Conservation (phyloP, 2,329 filamentous ascomycete genomes). For the Colletotrichum sp. region DNA sequence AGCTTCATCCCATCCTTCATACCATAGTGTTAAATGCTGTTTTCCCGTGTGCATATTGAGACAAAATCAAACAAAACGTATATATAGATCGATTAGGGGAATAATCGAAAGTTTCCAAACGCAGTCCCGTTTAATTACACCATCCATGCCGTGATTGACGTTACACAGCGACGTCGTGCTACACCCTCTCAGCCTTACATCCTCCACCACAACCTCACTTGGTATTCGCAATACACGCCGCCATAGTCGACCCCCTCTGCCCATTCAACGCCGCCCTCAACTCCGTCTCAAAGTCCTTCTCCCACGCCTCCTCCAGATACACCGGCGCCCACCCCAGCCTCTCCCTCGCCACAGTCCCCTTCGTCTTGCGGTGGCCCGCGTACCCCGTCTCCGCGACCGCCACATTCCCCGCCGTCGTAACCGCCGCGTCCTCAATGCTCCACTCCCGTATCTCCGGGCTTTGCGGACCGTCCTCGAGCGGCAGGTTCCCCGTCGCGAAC, state of each 20-base stretch:
- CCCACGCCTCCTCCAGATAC: neutral
- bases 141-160: neutral
- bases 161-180: neutral
- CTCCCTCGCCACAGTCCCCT: neutral
- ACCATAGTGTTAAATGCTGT: conserved; percentile 4
- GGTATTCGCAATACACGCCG: neutral
- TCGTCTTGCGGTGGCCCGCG: neutral
- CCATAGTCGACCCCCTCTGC: neutral
- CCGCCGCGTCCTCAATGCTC: conserved; percentile 12
- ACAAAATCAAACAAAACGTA: neutral
- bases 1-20: neutral
- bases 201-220: neutral
- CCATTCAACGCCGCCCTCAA: neutral
- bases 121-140: no score
- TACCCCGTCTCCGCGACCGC: conserved; percentile 17
- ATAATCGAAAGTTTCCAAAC: neutral
- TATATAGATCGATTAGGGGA: neutral
- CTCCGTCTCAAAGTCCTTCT: conserved; percentile 8
- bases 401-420: conserved; percentile 5
- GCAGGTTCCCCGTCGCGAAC: conserved; percentile 19
- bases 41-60: conserved; percentile 16
- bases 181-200: neutral
- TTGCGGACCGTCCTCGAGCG: neutral
- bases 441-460: conserved; percentile 9
- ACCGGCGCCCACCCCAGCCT: neutral